These are phyloP conservation scores for Solanum commersonii DNA, from an alignment of 257 asterid species.

Conservation along the genomic window DNA sequence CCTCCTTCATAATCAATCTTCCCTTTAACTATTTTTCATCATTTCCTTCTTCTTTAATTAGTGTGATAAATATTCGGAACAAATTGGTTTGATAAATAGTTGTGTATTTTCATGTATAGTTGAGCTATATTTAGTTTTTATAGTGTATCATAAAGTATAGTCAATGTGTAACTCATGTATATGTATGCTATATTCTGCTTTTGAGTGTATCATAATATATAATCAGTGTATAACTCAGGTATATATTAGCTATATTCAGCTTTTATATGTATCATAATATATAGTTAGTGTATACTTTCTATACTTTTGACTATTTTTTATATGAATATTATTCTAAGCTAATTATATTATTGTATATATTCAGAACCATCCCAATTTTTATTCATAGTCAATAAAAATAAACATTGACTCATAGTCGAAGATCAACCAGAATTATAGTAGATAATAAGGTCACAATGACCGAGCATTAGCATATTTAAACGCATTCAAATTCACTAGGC, in stretches of 20 bases:
- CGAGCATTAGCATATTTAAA: no score
- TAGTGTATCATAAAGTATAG: background rate
- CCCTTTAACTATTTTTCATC: background rate
- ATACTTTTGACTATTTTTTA: no score
- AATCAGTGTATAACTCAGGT: background rate
- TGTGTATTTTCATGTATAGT: background rate
- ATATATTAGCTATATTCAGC: background rate
- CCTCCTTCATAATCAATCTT: background rate
- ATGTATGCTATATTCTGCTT: background rate
- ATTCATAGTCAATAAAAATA: no score
- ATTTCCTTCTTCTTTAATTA: background rate
- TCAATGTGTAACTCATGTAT: background rate
- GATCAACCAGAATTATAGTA: no score
- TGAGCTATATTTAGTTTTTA: no score
- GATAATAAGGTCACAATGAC: no score
- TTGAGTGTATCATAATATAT: background rate
- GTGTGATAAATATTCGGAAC: background rate
- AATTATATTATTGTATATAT: no score
- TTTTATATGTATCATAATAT: background rate
- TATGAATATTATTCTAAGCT: background rate
- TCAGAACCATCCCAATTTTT: background rate
- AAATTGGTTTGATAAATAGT: background rate
- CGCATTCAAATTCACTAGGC: no score
- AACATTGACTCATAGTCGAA: no score
- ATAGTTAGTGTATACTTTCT: background rate